Evolutionary conservation across 352 stramenopile species (phyloP).

Genomic region (Saprolegnia parasitica): DNA sequence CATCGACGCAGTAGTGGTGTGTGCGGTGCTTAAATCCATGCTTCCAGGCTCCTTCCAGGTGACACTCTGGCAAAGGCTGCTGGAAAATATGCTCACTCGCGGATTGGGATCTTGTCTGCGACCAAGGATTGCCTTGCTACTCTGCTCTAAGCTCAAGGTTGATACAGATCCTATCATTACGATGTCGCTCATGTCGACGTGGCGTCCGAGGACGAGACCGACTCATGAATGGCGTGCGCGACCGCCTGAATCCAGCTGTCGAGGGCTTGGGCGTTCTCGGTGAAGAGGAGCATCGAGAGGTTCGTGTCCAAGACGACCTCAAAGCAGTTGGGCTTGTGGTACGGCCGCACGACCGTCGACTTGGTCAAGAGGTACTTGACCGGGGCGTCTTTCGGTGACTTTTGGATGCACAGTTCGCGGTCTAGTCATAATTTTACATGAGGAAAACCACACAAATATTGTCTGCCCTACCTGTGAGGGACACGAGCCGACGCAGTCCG

Average conservation of each 20-base stretch:
- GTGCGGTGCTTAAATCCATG: too few relatives aligned
- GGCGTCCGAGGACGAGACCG: not conserved
- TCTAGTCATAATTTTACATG: constrained; percentile 2
- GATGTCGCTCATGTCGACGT: too few relatives aligned
- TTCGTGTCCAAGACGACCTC: constrained; percentile 22
- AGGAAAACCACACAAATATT: not conserved
- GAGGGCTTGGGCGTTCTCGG: constrained; percentile 7
- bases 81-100: too few relatives aligned
- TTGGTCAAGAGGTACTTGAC: constrained; percentile 16
- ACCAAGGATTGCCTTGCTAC: too few relatives aligned
- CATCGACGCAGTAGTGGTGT: too few relatives aligned
- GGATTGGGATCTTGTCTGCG: too few relatives aligned
- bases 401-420: constrained; percentile 23
- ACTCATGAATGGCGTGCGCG: not conserved
- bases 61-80: too few relatives aligned
- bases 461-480: constrained; percentile 23
- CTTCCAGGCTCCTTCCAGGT: too few relatives aligned
- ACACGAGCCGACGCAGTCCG: constrained; percentile 20
- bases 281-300: constrained; percentile 24
- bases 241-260: constrained; percentile 19
- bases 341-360: not conserved
- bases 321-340: constrained; percentile 28
- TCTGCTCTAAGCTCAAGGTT: too few relatives aligned
- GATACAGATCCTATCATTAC: too few relatives aligned
- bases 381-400: constrained; percentile 18